Base-by-base conservation (phyloP, 495 filamentous ascomycete species). In the Venustampulla echinocandica region DNA sequence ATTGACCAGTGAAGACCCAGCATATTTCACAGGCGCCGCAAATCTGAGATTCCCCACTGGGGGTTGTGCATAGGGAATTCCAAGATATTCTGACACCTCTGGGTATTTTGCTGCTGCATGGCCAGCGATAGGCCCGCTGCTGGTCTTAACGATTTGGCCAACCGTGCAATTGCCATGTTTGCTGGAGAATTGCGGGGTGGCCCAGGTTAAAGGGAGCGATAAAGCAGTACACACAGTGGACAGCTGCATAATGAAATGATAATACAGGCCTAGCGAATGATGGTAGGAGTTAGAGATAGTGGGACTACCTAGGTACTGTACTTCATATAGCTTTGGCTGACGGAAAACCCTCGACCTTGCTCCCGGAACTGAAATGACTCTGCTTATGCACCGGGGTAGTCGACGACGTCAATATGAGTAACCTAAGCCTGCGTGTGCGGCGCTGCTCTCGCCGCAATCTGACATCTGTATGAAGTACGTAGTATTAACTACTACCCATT, bases 1-100 rank as follows among this genome's bases (percentile, higher is more conserved):
- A 32, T 48, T 51, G 42, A 57, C 41, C n/a, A n/a, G 15, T 17
- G 36, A 35, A 38, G 35, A 43, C 5, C 48, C 40, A 10, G 53
- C n/a, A 21, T 54, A 54, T 15, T 23, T 57, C 20, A 49, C 52
- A 4, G 71, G 71, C 5, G 69, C 46, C 3, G 62, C 66, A 38
- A 74, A 75, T 17, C 73, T 62, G 22, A 74, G 59, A 22, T 61
- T 52, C 22, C 65, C 69, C 5, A 68, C 60, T 4, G 73, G 70
- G 5, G 73, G 61, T 39, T 64, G 41, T 2, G 68, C 72, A 50
- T 64, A 75, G 0, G 63, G 68, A 44, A 77, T 68, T 9, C 72
- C 73, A 17, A 76, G 57, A 50, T 66, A 77, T 55, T 76, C 71
- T 7, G 58, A 52, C 10, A 75, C 70, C 25, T 55, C 53, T 13